A percentile compares a stretch with the other conserved stretches of the same genome.
phyloP scores from a whole-genome alignment of 306 rosid genomes.

The Casuarina glauca region DNA sequence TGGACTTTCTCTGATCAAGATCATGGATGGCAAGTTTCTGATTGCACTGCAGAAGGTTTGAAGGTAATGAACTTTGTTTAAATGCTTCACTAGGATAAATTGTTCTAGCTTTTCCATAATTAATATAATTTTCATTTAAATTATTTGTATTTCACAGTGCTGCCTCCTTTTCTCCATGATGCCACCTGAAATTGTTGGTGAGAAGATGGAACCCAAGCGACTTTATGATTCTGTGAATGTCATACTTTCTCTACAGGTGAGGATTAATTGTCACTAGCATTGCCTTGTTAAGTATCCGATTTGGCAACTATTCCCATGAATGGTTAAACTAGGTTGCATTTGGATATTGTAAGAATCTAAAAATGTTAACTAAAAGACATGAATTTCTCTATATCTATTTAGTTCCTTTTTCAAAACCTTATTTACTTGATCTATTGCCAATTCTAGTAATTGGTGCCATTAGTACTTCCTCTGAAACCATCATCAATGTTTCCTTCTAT shows the following conservation, averaged over 20 bases:
- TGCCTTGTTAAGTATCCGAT: neutral
- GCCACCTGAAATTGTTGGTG: slow-evolving; percentile 64
- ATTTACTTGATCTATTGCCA: no score
- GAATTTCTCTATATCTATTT: no score
- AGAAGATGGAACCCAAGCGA: slow-evolving; percentile 57
- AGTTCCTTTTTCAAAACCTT: no score
- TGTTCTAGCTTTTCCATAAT: neutral
- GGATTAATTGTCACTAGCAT: neutral
- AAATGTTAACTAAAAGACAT: no score
- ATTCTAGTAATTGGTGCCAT: no score
- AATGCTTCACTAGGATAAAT: neutral
- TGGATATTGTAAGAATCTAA: no score
- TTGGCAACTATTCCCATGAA: neutral
- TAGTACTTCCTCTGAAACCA: no score
- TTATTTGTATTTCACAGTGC: slow-evolving; percentile 38
- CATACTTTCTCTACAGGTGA: slow-evolving; percentile 63
- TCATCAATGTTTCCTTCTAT: no score
- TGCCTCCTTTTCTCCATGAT: slow-evolving; percentile 59
- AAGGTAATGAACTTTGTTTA: slow-evolving; percentile 38
- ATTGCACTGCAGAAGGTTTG: slow-evolving; percentile 73
- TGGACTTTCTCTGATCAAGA: slow-evolving; percentile 85
- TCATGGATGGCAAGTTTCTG: slow-evolving; percentile 92
- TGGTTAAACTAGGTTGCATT: neutral
- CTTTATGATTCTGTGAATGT: slow-evolving; percentile 65
- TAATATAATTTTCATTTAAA: neutral